These are phyloP conservation scores for Clonostachys sp. DNA, from an alignment of 2,329 filamentous ascomycete species.

Conservation along the genomic window DNA sequence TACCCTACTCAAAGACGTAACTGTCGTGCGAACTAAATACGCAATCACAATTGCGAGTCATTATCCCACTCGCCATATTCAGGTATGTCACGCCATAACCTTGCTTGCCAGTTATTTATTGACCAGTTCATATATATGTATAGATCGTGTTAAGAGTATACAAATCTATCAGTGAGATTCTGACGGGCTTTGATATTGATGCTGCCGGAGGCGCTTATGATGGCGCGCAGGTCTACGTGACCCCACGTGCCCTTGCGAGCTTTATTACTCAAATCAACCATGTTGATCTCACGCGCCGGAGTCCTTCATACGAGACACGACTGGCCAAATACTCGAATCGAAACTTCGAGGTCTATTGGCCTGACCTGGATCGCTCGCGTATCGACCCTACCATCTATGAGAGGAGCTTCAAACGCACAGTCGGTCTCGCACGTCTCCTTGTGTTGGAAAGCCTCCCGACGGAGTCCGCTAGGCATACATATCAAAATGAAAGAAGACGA, in stretches of 20 bases:
- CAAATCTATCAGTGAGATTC: conserved; percentile 76
- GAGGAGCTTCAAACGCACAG: conserved; percentile 68
- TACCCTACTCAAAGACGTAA: conserved; percentile 76
- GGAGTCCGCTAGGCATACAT: conserved; percentile 60
- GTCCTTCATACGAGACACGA: conserved; percentile 83
- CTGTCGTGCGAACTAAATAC: conserved; percentile 82
- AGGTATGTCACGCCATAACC: conserved; percentile 27
- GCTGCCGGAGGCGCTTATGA: conserved; percentile 79
- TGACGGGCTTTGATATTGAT: conserved; percentile 86
- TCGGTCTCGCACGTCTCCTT: conserved; percentile 73
- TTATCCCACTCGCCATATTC: conserved; percentile 78
- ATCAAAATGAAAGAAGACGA: conserved; percentile 62
- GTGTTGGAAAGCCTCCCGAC: conserved; percentile 77
- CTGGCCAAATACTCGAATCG: conserved; percentile 81
- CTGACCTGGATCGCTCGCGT: conserved; percentile 65
- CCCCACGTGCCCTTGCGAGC: conserved; percentile 71
- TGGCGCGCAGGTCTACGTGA: conserved; percentile 73
- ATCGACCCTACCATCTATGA: conserved; percentile 87
- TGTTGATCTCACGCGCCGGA: conserved; percentile 73
- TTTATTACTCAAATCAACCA: conserved; percentile 81
- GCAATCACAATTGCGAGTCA: conserved; percentile 81
- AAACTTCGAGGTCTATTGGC: conserved; percentile 84
- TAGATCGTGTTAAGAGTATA: conserved; percentile 82
- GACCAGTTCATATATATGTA: no score
- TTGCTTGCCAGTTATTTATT: no score